phyloP scores from a whole-genome alignment of 768 basidiomycete species.

The Leccinellum rugosiceps region DNA sequence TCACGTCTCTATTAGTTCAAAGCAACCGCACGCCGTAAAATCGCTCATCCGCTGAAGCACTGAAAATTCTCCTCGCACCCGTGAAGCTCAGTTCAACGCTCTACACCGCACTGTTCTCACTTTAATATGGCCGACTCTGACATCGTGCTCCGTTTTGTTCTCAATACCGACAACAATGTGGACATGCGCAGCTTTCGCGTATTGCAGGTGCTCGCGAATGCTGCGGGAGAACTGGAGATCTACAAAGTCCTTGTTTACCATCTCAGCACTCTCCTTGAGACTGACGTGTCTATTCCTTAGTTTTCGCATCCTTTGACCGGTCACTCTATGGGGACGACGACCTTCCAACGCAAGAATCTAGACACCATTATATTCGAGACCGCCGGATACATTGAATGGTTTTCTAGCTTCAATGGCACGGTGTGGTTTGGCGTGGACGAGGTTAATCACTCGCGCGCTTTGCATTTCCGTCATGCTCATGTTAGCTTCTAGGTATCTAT shows the following conservation, averaged over 20 bases:
- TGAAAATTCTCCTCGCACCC: not conserved
- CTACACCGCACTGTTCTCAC: not conserved
- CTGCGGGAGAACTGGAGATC: conserved; percentile 33
- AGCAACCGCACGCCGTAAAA: conserved; percentile 6
- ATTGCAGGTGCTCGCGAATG: conserved; percentile 31
- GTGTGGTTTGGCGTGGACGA: conserved; percentile 49
- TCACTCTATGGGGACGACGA: conserved; percentile 39
- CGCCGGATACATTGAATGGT: conserved; percentile 55
- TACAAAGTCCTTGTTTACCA: conserved; percentile 37
- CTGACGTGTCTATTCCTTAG: conserved; percentile 17
- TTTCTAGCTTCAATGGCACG: conserved; percentile 40
- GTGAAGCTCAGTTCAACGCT: not conserved
- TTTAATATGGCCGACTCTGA: conserved; percentile 33
- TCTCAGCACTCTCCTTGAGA: not conserved
- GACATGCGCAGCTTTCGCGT: conserved; percentile 47
- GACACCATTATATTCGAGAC: conserved; percentile 44
- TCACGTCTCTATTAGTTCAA: conserved; percentile 3
- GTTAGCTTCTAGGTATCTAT: conserved; percentile 34
- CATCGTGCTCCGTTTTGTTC: conserved; percentile 38
- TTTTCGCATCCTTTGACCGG: conserved; percentile 47
- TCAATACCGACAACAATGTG: conserved; percentile 24
- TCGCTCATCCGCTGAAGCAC: not conserved
- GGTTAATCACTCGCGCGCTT: conserved; percentile 24
- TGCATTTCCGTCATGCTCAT: not conserved
- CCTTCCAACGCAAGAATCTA: conserved; percentile 47